Conservation (phyloP, 768 basidiomycete genomes). For the Amanita thiersii region DNA sequence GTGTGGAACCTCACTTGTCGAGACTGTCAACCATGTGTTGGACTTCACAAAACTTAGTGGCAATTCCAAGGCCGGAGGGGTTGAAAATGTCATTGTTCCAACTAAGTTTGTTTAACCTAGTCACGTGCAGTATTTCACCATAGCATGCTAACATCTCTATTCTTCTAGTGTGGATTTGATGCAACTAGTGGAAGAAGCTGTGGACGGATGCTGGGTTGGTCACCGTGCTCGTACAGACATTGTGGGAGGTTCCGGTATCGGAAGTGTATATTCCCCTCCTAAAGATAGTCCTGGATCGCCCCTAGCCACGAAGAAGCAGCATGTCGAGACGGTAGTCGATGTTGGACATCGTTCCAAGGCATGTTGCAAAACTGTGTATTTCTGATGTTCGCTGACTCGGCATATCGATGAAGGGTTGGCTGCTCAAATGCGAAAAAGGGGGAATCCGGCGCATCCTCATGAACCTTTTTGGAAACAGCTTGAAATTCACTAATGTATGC, state of each 20-base stretch:
- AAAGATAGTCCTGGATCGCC: constrained; percentile 40
- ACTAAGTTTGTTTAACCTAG: constrained; percentile 39
- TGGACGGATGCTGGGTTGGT: constrained; percentile 94
- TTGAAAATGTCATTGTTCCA: constrained; percentile 66
- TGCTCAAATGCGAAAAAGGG: constrained; percentile 81
- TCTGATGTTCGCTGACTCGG: neutral
- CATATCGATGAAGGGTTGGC: constrained; percentile 61
- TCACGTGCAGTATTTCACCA: constrained; percentile 1
- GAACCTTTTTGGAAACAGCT: constrained; percentile 91
- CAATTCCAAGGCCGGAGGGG: constrained; percentile 69
- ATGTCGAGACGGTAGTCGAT: constrained; percentile 86
- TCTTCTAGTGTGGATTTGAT: constrained; percentile 57
- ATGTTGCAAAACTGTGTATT: constrained; percentile 13
- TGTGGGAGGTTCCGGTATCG: constrained; percentile 70
- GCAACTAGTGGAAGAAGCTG: constrained; percentile 80
- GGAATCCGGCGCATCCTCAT: constrained; percentile 88
- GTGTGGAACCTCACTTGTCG: constrained; percentile 91
- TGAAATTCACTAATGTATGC: constrained; percentile 83
- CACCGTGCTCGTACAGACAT: constrained; percentile 72
- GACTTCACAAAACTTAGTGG: constrained; percentile 95
- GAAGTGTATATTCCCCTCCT: constrained; percentile 88
- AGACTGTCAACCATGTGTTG: constrained; percentile 94
- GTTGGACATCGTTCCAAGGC: constrained; percentile 68
- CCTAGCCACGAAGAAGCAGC: constrained; percentile 31
- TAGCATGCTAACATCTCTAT: constrained; percentile 6